Evolutionary conservation across 441 rosid species (phyloP).

Genomic region (Euphorbia schlechtendalii): DNA sequence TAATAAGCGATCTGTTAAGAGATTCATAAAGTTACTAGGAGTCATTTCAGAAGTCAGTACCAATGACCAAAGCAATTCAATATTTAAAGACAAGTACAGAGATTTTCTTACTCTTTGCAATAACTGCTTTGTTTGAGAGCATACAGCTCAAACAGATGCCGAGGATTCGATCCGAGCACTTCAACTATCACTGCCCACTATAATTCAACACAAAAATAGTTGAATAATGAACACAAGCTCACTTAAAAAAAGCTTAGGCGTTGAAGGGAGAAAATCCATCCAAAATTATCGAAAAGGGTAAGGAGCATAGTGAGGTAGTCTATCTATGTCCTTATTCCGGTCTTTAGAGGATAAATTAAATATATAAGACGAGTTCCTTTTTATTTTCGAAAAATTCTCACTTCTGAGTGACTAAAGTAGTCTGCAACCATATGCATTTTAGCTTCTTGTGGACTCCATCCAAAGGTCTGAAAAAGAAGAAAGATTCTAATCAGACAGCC

Average conservation of each 20-base stretch:
- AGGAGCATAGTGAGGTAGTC: background rate
- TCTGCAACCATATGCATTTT: constrained; percentile 85
- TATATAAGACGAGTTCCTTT: background rate
- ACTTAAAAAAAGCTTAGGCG: constrained; percentile 6
- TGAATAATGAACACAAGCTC: constrained; percentile 15
- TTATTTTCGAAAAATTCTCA: constrained; percentile 27
- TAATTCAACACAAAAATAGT: constrained; percentile 21
- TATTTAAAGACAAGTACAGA: background rate
- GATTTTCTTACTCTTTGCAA: constrained; percentile 55
- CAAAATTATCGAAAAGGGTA: no score
- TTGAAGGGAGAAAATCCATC: no score
- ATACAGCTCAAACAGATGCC: constrained; percentile 89
- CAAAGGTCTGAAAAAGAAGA: constrained; percentile 57
- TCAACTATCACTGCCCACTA: constrained; percentile 81
- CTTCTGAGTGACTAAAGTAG: constrained; percentile 86
- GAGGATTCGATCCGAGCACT: constrained; percentile 84
- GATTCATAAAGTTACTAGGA: no score
- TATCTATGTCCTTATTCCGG: background rate
- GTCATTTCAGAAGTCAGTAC: background rate
- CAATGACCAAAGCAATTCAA: background rate
- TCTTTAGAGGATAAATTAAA: background rate
- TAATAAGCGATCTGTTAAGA: background rate
- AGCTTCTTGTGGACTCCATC: constrained; percentile 92
- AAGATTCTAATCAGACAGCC: no score
- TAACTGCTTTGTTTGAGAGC: constrained; percentile 79